A percentile compares a stretch with the other conserved stretches of the same genome.
phyloP scores from a whole-genome alignment of 2,329 filamentous ascomycete species.

The Alternaria hordeiaustralica region DNA sequence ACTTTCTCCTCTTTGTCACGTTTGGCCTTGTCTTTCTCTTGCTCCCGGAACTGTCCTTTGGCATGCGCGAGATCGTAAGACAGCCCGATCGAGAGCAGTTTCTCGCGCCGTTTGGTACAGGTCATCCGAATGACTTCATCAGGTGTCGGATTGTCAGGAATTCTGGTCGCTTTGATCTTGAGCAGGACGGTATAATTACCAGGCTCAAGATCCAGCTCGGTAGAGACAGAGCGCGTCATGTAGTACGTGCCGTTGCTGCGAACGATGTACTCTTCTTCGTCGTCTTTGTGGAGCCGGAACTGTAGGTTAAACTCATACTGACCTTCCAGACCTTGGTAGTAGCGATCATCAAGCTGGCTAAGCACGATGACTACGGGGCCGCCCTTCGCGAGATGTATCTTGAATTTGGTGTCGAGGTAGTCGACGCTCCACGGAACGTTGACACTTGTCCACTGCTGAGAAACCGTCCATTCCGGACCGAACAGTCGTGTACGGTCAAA shows the following conservation, averaged over 20 bases:
- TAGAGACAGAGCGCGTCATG: conserved; percentile 77
- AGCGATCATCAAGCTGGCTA: conserved; percentile 66
- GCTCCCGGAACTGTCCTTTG: conserved; percentile 64
- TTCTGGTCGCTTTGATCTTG: conserved; percentile 73
- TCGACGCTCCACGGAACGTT: conserved; percentile 67
- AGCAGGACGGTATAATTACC: conserved; percentile 79
- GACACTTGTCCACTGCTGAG: conserved; percentile 67
- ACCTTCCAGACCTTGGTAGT: conserved; percentile 64
- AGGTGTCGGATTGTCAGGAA: conserved; percentile 58
- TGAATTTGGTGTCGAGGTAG: conserved; percentile 67
- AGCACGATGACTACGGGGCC: conserved; percentile 65
- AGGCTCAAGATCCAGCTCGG: conserved; percentile 75
- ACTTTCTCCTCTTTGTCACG: conserved; percentile 48
- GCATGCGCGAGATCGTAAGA: conserved; percentile 75
- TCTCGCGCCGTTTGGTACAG: conserved; percentile 70
- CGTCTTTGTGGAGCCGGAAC: conserved; percentile 65
- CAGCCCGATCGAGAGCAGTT: conserved; percentile 73
- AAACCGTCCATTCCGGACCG: conserved; percentile 65
- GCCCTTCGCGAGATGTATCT: conserved; percentile 58
- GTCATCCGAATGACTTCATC: conserved; percentile 72
- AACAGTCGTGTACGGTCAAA: conserved; percentile 68
- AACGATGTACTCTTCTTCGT: conserved; percentile 66
- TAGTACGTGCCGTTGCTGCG: conserved; percentile 62
- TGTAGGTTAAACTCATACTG: conserved; percentile 65
- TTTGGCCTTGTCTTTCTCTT: conserved; percentile 55